These are phyloP conservation scores for Hanseniaspora gamundiae DNA, from an alignment of 1,139 yeast species.

Conservation along the genomic window DNA sequence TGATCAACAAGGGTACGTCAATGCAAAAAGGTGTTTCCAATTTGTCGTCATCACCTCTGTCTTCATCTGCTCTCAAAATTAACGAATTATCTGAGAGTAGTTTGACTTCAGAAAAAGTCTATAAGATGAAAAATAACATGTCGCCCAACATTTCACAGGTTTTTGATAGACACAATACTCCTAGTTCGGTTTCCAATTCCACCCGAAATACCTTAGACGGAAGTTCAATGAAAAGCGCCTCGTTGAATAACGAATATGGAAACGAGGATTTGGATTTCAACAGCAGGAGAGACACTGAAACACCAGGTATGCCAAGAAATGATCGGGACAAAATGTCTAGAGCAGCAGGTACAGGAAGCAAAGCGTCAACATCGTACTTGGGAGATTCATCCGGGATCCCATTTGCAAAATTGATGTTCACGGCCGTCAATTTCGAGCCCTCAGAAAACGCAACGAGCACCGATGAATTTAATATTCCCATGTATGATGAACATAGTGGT, in stretches of 20 bases:
- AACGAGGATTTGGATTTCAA: no score
- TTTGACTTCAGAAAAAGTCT: slow-evolving; percentile 6
- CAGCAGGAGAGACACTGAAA: no score
- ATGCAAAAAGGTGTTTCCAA: slow-evolving; percentile 14
- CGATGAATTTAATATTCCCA: slow-evolving; percentile 12
- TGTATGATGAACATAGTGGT: slow-evolving; percentile 1
- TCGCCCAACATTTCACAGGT: no score
- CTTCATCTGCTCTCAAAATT: slow-evolving; percentile 9
- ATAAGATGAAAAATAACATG: not conserved
- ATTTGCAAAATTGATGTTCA: slow-evolving; percentile 62
- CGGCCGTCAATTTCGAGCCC: slow-evolving; percentile 57
- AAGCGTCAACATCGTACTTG: slow-evolving; percentile 31
- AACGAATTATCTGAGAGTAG: slow-evolving; percentile 14
- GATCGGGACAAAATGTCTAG: no score
- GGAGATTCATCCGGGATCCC: slow-evolving; percentile 52
- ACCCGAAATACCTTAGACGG: not conserved
- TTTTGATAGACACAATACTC: no score
- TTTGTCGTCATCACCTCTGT: no score
- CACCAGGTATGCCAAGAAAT: no score
- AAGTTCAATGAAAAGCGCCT: no score
- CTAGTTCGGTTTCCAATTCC: no score
- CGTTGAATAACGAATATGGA: no score
- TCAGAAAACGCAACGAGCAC: slow-evolving; percentile 13
- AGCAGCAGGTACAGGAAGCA: no score
- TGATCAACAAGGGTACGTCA: slow-evolving; percentile 16